A percentile compares a stretch with the other conserved stretches of the same genome.
Evolutionary conservation across 257 asterid species (phyloP).

Genomic region (Rhazya stricta): DNA sequence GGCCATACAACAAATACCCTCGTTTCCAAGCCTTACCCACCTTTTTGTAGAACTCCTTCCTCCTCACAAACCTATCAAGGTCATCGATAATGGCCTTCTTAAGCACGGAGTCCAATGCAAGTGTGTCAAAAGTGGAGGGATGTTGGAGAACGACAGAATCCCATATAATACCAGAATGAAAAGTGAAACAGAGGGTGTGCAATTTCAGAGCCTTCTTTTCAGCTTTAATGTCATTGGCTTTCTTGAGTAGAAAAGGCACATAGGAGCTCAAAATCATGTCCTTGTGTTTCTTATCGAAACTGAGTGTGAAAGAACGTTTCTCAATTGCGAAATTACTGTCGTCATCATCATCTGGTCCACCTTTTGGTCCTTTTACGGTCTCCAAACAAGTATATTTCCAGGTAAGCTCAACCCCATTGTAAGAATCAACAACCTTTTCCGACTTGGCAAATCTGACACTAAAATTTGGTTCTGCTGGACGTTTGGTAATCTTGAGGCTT

Average conservation of each 20-base stretch:
- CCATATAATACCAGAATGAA: slow-evolving; percentile 4
- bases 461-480: neutral
- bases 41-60: slow-evolving; percentile 52
- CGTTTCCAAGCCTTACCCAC: slow-evolving; percentile 80
- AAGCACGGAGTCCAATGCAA: slow-evolving; percentile 44
- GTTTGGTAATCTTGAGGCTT: slow-evolving; percentile 11
- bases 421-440: slow-evolving; percentile 9
- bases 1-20: slow-evolving; percentile 68
- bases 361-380: neutral
- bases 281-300: slow-evolving; percentile 8
- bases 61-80: slow-evolving; percentile 36
- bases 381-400: neutral
- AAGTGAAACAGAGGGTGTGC: slow-evolving; percentile 2
- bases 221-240: neutral
- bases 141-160: slow-evolving; percentile 53
- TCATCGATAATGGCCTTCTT: slow-evolving; percentile 39
- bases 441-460: neutral
- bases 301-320: neutral
- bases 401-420: neutral
- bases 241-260: neutral
- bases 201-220: slow-evolving; percentile 20
- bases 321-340: neutral
- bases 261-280: neutral
- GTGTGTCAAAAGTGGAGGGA: slow-evolving; percentile 50
- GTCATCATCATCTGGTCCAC: neutral